Conservation (phyloP, 108 stramenopile genomes). For the Nitzschia palea region DNA sequence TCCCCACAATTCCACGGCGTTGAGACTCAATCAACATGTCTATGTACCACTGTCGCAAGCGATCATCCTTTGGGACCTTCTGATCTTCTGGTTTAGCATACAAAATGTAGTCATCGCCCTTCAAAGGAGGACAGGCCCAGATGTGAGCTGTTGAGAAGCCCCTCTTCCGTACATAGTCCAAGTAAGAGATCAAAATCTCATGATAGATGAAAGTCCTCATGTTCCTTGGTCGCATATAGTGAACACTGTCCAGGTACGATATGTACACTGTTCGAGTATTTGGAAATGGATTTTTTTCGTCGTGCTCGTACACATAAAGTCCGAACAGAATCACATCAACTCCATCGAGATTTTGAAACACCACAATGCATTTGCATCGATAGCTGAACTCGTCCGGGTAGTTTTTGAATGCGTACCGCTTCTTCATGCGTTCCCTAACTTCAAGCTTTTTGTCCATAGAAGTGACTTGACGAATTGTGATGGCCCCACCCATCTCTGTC, state of each 20-base stretch:
- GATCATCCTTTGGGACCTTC: slow-evolving; percentile 93
- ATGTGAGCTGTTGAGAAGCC: slow-evolving; percentile 95
- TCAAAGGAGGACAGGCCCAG: slow-evolving; percentile 99
- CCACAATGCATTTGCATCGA: slow-evolving; percentile 89
- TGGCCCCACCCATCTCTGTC: slow-evolving; percentile 71
- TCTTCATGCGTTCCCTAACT: slow-evolving; percentile 86
- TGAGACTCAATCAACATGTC: slow-evolving; percentile 94
- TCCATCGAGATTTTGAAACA: slow-evolving; percentile 93
- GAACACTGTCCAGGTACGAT: slow-evolving; percentile 92
- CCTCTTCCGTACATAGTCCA: slow-evolving; percentile 87
- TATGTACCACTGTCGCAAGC: slow-evolving; percentile 94
- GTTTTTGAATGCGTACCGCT: slow-evolving; percentile 85
- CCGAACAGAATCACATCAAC: slow-evolving; percentile 95
- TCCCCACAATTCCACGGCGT: slow-evolving; percentile 84
- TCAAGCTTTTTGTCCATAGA: slow-evolving; percentile 88
- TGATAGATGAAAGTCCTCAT: slow-evolving; percentile 94
- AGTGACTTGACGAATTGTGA: slow-evolving; percentile 89
- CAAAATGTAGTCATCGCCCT: slow-evolving; percentile 98
- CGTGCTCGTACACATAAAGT: slow-evolving; percentile 91
- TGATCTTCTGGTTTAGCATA: slow-evolving; percentile 98
- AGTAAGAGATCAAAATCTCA: slow-evolving; percentile 93
- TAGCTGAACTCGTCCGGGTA: slow-evolving; percentile 90
- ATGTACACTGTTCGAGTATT: slow-evolving; percentile 88
- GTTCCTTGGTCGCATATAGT: slow-evolving; percentile 89
- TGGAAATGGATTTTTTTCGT: slow-evolving; percentile 81